Percentiles rank a stretch among this genome's conserved stretches.
phyloP scores from a whole-genome alignment of 1,139 yeast genomes.

The Blastobotrys proliferans region DNA sequence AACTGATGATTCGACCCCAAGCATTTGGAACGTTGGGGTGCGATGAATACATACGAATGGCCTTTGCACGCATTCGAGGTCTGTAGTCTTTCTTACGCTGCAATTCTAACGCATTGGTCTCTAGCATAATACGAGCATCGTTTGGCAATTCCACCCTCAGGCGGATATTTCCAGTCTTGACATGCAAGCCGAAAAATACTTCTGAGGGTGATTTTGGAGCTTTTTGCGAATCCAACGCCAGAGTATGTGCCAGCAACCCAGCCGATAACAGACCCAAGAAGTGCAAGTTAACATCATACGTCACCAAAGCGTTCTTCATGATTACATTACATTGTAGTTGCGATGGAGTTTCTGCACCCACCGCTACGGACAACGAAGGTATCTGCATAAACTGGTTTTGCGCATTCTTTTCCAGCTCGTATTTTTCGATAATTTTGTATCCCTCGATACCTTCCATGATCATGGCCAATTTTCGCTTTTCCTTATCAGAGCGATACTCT shows the following conservation, averaged over 20 bases:
- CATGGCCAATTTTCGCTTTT: constrained; percentile 21
- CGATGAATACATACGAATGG: constrained; percentile 47
- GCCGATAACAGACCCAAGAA: constrained; percentile 21
- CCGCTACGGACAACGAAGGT: constrained; percentile 26
- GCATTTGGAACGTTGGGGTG: constrained; percentile 51
- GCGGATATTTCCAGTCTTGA: constrained; percentile 41
- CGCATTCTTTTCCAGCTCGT: constrained; percentile 21
- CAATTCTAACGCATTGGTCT: constrained; percentile 41
- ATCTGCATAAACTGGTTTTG: constrained; percentile 26
- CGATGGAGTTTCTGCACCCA: constrained; percentile 21
- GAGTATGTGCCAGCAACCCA: constrained; percentile 19
- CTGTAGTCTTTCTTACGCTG: constrained; percentile 33
- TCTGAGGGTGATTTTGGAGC: background rate
- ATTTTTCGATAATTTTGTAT: constrained; percentile 28
- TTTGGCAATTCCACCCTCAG: constrained; percentile 49
- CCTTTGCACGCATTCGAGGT: constrained; percentile 36
- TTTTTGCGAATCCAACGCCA: constrained; percentile 17
- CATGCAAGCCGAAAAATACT: constrained; percentile 35
- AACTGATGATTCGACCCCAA: constrained; percentile 39
- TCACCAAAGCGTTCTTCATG: constrained; percentile 27
- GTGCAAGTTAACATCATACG: constrained; percentile 33
- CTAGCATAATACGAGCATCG: constrained; percentile 49
- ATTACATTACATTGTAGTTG: constrained; percentile 22
- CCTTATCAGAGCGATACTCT: constrained; percentile 21
- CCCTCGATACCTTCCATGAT: constrained; percentile 30